Evolutionary conservation across 2,329 filamentous ascomycete species (phyloP).

Genomic region (Fusarium papillatum): DNA sequence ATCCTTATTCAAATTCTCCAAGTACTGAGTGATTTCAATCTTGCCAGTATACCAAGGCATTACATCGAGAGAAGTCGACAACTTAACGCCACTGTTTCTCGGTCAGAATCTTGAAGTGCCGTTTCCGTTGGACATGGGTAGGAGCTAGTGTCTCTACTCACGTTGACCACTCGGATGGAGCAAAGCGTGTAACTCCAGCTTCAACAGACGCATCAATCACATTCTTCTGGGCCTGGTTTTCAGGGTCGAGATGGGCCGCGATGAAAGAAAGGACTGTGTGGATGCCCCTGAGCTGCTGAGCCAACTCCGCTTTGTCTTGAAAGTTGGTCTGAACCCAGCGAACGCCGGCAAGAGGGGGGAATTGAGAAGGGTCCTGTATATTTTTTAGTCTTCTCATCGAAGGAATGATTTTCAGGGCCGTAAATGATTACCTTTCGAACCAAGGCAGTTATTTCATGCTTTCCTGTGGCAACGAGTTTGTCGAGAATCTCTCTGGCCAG

Average conservation of each 20-base stretch:
- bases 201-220: constrained; percentile 71
- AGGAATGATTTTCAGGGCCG: too few species aligned
- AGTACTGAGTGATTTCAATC: constrained; percentile 60
- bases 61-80: constrained; percentile 41
- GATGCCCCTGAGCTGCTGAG: constrained; percentile 54
- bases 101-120: not conserved
- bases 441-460: constrained; percentile 34
- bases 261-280: constrained; percentile 67
- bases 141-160: constrained; percentile 30
- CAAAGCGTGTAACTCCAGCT: constrained; percentile 72
- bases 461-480: constrained; percentile 18
- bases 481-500: constrained; percentile 39
- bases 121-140: not conserved
- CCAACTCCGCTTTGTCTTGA: constrained; percentile 51
- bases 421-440: constrained; percentile 15
- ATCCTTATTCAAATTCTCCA: constrained; percentile 62
- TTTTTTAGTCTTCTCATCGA: not conserved
- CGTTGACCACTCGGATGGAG: constrained; percentile 69
- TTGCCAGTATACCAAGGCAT: constrained; percentile 67
- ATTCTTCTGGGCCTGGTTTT: constrained; percentile 60
- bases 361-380: constrained; percentile 12
- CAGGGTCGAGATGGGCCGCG: constrained; percentile 49
- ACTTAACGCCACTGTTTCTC: constrained; percentile 2
- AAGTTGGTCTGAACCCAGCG: constrained; percentile 60
- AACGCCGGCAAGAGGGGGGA: constrained; percentile 43